Conservation (phyloP, 345 rosid species). For the Citrus medica region DNA sequence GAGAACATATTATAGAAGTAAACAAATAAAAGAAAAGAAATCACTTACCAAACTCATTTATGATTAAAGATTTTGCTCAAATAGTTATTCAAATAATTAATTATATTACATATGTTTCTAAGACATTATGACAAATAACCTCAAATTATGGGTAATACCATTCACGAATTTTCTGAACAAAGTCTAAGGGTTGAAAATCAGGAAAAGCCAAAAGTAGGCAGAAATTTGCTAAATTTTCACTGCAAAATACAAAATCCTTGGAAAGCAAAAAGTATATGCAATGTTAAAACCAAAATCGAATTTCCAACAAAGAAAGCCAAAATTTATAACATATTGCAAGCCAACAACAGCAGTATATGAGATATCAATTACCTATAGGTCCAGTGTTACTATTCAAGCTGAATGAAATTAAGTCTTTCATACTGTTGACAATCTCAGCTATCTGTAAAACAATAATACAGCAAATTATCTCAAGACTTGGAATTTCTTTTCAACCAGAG, state of each 20-base stretch:
- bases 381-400: constrained; percentile 16
- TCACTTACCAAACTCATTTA: background rate
- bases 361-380: constrained; percentile 12
- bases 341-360: background rate
- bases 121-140: background rate
- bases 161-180: background rate
- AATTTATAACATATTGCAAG: background rate
- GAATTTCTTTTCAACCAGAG: background rate
- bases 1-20: background rate
- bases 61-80: background rate
- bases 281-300: background rate
- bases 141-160: background rate
- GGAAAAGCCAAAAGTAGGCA: background rate
- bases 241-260: background rate
- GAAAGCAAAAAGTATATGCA: background rate
- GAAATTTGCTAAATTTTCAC: background rate
- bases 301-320: background rate
- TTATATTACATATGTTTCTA: background rate
- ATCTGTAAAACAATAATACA: constrained; percentile 9
- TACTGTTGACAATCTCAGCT: constrained; percentile 14
- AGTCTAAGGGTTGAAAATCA: background rate
- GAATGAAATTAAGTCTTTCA: constrained; percentile 21
- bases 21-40: background rate
- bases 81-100: background rate
- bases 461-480: background rate